Percentiles rank a stretch among this genome's conserved stretches.
These are phyloP conservation scores for Ophiocordyceps sinensis DNA, from an alignment of 2,329 filamentous ascomycete genomes.

Conservation along the genomic window DNA sequence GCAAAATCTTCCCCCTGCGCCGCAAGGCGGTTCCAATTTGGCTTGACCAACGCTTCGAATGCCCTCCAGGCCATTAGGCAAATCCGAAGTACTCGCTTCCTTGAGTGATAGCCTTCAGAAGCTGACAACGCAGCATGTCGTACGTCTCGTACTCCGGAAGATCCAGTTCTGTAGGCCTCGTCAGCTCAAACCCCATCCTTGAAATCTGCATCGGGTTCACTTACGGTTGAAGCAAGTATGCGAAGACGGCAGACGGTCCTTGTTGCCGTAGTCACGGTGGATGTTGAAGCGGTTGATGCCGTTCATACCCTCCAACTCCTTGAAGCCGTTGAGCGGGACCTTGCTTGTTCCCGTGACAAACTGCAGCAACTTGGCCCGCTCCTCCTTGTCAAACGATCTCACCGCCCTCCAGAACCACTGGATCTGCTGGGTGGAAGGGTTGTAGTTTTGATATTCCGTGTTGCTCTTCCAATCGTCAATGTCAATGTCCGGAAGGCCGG, in stretches of 20 bases:
- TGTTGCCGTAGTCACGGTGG: conserved; percentile 92
- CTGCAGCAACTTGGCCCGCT: conserved; percentile 89
- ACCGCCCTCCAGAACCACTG: conserved; percentile 99
- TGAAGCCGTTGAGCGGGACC: conserved; percentile 96
- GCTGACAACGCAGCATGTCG: conserved; percentile 70
- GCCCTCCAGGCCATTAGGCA: conserved; percentile 43
- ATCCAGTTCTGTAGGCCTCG: conserved; percentile 63
- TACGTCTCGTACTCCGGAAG: conserved; percentile 97
- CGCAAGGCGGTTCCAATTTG: neutral
- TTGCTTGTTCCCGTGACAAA: conserved; percentile 98
- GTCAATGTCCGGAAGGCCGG: conserved; percentile 91
- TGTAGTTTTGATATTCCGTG: conserved; percentile 97
- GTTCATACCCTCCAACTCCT: conserved; percentile 98
- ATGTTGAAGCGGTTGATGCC: conserved; percentile 97
- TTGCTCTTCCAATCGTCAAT: conserved; percentile 99
- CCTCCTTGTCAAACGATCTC: conserved; percentile 96
- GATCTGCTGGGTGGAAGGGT: conserved; percentile 83
- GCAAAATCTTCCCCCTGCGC: neutral
- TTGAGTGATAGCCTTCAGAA: conserved; percentile 94
- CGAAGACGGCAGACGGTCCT: conserved; percentile 86
- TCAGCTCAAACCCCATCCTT: neutral
- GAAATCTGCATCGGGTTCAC: conserved; percentile 21
- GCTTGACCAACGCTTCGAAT: neutral
- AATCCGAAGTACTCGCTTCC: conserved; percentile 97
- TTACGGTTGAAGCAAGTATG: conserved; percentile 99